These are phyloP conservation scores for Auriscalpium orientale DNA, from an alignment of 768 basidiomycete species.

Conservation along the genomic window DNA sequence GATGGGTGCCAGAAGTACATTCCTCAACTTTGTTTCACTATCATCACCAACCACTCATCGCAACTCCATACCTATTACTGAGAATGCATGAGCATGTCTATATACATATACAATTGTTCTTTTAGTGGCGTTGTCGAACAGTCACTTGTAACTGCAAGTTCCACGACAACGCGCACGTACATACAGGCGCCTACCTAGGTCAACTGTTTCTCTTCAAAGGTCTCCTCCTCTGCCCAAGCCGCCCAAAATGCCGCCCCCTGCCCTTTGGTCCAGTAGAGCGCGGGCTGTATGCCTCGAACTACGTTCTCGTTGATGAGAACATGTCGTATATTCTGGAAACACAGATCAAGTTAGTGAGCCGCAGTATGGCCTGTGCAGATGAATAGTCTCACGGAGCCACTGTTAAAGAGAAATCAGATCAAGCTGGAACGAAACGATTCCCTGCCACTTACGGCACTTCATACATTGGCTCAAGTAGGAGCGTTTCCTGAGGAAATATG, in stretches of 20 bases:
- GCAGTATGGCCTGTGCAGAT: neutral
- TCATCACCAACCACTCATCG: too few relatives aligned
- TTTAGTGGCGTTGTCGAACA: too few relatives aligned
- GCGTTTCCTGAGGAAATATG: constrained; percentile 47
- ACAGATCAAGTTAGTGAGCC: constrained; percentile 6
- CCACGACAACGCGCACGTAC: too few relatives aligned
- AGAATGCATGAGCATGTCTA: neutral
- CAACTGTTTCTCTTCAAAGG: neutral
- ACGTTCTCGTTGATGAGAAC: constrained; percentile 74
- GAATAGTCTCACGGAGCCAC: constrained; percentile 55
- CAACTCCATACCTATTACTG: constrained; percentile 9
- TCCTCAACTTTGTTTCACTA: constrained; percentile 3
- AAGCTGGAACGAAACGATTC: neutral
- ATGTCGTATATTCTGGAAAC: constrained; percentile 59
- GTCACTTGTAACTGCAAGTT: too few relatives aligned
- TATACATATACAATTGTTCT: neutral
- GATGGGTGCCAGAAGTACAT: constrained; percentile 4
- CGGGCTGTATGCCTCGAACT: constrained; percentile 52
- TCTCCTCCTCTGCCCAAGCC: constrained; percentile 68
- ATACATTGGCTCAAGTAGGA: constrained; percentile 88
- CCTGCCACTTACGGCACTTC: constrained; percentile 68
- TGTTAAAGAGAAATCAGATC: constrained; percentile 18
- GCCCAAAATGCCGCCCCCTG: constrained; percentile 67
- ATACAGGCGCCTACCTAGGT: too few relatives aligned
- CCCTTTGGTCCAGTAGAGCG: constrained; percentile 70